Evolutionary conservation across 108 stramenopile species (phyloP), one percentile per base, ranked within the genome.

Genomic region (Fragilaria radians): DNA sequence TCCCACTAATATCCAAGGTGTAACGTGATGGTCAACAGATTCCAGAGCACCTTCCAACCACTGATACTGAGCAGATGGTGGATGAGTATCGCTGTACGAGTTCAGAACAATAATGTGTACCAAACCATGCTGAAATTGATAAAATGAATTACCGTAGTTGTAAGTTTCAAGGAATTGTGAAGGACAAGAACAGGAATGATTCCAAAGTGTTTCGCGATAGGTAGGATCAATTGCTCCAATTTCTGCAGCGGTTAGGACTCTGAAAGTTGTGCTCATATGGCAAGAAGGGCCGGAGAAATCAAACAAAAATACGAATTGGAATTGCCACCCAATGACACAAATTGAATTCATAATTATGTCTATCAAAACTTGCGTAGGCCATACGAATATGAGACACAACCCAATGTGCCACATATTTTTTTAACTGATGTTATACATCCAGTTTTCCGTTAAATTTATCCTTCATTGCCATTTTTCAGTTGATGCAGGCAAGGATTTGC

Each of bases 121-220:
- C 57, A 82, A 62, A 42, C 94, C 94, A 62, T 82, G 76, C 32
- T 67, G 56, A 50, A 81, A 86, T 31, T 69, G 59, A 62, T 86
- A 86, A 67, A 78, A 93, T n/a, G 90, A 72, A 78, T 92, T 92
- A 11, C 90, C 90, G 54, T 67, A 86, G 36, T 86, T 70, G 63
- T 92, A 93, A n/a, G 52, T 63, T 14, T 72, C 80, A 36, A 60
- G 19, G 53, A 81, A 81, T 27, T 57, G 57, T 28, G 57, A 61
- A 23, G 69, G 63, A 7, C 26, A 22, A 0, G 61, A 24, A 49
- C 80, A 81, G 11, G 31, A 22, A 7, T 48, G 46, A 53, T 36
- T 46, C 67, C 61, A 64, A 25, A 72, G 27, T 0, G 61, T 62
- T 50, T 67, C 19, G 23, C 42, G 48, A 62, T 82, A 75, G 7